Evolutionary conservation across 306 rosid species (phyloP).

Genomic region (Cucumis sativus): DNA sequence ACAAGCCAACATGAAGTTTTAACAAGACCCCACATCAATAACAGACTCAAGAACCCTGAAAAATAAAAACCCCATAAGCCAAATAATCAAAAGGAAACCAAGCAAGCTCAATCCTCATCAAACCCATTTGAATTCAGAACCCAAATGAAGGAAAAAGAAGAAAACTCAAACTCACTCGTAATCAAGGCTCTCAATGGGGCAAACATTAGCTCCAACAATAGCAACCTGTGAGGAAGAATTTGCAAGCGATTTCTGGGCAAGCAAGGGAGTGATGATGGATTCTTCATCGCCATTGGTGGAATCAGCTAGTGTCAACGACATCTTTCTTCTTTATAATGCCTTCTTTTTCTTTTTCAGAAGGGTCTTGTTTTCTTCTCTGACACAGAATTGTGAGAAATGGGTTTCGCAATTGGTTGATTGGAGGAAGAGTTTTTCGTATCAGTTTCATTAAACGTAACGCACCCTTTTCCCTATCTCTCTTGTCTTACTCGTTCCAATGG

Average conservation of each 20-base stretch:
- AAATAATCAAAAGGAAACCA: neutral
- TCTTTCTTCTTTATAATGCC: neutral
- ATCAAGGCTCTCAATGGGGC: slow-evolving; percentile 95
- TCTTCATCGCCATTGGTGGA: slow-evolving; percentile 21
- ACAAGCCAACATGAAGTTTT: neutral
- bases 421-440: neutral
- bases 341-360: neutral
- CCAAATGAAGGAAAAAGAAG: neutral
- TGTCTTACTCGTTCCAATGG: neutral
- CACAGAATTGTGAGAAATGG: neutral
- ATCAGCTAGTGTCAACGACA: neutral
- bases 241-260: slow-evolving; percentile 28
- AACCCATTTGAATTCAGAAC: neutral
- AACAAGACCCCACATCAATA: neutral
- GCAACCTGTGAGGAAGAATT: slow-evolving; percentile 84
- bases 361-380: neutral
- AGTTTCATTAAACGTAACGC: neutral
- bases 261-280: slow-evolving; percentile 32
- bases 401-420: neutral
- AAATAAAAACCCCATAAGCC: neutral
- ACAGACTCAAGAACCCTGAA: neutral
- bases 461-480: neutral
- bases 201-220: slow-evolving; percentile 75
- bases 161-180: slow-evolving; percentile 44
- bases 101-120: neutral